Evolutionary conservation across 257 asterid genomes (phyloP), one percentile per base, ranked within the genome.

Genomic region (Knoxia roxburghii): DNA sequence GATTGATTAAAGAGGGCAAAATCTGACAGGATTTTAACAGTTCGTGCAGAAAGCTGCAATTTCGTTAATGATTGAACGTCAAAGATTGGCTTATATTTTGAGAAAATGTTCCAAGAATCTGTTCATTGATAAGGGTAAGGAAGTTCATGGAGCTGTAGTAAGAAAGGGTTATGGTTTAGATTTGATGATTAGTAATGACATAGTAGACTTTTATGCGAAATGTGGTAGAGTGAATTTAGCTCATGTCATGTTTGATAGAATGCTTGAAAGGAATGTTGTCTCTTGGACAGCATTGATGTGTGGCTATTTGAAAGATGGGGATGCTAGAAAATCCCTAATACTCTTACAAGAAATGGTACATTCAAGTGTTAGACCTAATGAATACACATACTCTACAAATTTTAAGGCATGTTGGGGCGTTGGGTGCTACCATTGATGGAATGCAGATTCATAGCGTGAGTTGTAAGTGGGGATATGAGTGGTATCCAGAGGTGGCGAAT

Each of bases 251-350:
- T 87, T 87, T 48, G 81, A 80, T 48, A 61, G 23, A 83, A 87
- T 87, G 95, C 80, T 70, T 53, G 73, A 77, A 11, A 82, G 89
- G 15, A 80, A 80, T 64, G 84, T 83, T 41, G 89, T 87, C 61
- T 83, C 91, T 53, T 85, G 91, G 91, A 81, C 91, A 32, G 69
- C 86, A 56, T 68, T 83, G 26, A 83, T 83, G 86, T 76, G 84
- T 69, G 89, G 80, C 43, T 73, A 79, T 73, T 50, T 87, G 54
- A 75, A 63, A 46, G n/a, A 41, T 18, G 75, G 78, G 66, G 65
- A 76, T 55, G 79, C 76, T 4, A 68, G 64, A 57, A 79, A 71
- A 29, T 74, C 80, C 1, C 52, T 85, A n/a, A 67, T 70, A 67
- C 87, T 85, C 51, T 67, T 82, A 10, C 51, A 70, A 41, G 77